These are phyloP conservation scores for Incumbomyces delicatus DNA, from an alignment of 2,329 filamentous ascomycete species.

Conservation along the genomic window DNA sequence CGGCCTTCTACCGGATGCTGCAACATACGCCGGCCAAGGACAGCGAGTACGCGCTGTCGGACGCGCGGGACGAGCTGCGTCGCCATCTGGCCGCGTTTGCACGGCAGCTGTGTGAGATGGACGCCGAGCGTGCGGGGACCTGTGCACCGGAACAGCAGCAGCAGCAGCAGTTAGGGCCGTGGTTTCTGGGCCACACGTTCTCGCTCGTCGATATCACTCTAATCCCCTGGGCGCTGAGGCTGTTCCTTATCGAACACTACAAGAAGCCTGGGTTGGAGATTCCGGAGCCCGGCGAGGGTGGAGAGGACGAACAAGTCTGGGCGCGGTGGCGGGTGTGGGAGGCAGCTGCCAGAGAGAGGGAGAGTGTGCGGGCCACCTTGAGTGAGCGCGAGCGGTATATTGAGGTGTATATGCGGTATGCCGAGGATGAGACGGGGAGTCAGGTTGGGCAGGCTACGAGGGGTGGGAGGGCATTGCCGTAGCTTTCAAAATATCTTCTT, in stretches of 20 bases:
- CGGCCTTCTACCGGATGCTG: constrained; percentile 56
- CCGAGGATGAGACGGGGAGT: constrained; percentile 54
- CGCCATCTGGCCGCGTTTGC: constrained; percentile 51
- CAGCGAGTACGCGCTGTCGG: constrained; percentile 35
- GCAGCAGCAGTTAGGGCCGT: constrained; percentile 45
- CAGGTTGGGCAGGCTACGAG: constrained; percentile 54
- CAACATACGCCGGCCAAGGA: constrained; percentile 33
- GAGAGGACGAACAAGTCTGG: constrained; percentile 51
- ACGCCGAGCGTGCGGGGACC: constrained; percentile 47
- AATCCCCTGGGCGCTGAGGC: constrained; percentile 61
- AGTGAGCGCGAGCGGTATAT: constrained; percentile 60
- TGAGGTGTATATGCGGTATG: constrained; percentile 58
- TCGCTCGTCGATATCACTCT: constrained; percentile 60
- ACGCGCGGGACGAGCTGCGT: constrained; percentile 50
- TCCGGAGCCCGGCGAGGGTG: constrained; percentile 38
- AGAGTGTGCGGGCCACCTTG: constrained; percentile 57
- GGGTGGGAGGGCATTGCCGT: constrained; percentile 54
- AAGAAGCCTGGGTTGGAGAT: constrained; percentile 47
- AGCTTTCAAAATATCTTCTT: constrained; percentile 15
- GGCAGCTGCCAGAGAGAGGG: constrained; percentile 47
- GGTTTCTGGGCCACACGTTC: constrained; percentile 56
- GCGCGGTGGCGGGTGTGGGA: constrained; percentile 56
- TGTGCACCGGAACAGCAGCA: constrained; percentile 12
- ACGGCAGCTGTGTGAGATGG: constrained; percentile 45
- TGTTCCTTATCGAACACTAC: constrained; percentile 68